phyloP scores from a whole-genome alignment of 352 stramenopile genomes.

The Phytophthora rubi region DNA sequence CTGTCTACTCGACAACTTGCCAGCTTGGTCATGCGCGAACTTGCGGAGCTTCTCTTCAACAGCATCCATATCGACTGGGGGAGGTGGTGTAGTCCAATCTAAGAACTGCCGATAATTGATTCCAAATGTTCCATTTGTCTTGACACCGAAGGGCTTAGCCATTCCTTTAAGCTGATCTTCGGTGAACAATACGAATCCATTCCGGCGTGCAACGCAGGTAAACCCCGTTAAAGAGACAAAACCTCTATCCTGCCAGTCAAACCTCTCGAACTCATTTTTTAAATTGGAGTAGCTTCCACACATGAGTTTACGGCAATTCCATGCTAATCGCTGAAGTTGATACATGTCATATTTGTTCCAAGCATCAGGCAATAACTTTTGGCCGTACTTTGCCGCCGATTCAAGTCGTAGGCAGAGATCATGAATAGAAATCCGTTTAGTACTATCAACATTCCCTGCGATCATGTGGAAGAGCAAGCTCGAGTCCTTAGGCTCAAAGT shows the following conservation, averaged over 20 bases:
- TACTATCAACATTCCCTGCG: constrained; percentile 6
- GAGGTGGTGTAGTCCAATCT: constrained; percentile 64
- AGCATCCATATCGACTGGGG: constrained; percentile 42
- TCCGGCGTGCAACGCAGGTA: constrained; percentile 36
- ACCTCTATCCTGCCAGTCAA: constrained; percentile 64
- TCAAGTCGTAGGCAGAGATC: constrained; percentile 47
- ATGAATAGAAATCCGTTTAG: constrained; percentile 40
- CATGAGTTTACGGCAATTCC: constrained; percentile 59
- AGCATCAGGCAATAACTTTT: constrained; percentile 7
- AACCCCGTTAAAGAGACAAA: constrained; percentile 61
- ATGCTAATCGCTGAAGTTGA: constrained; percentile 54
- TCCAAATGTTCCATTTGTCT: constrained; percentile 50
- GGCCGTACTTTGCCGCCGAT: constrained; percentile 23
- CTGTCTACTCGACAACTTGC: constrained; percentile 36
- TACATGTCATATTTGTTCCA: constrained; percentile 53
- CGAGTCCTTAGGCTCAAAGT: constrained; percentile 50
- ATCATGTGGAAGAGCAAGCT: constrained; percentile 47
- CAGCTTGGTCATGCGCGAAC: constrained; percentile 44
- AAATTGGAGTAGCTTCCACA: constrained; percentile 43
- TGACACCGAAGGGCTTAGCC: constrained; percentile 60
- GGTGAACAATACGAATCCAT: constrained; percentile 60
- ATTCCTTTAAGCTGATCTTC: constrained; percentile 47
- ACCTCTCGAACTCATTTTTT: constrained; percentile 62
- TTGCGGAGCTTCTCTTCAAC: constrained; percentile 60
- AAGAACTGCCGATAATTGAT: constrained; percentile 77